Evolutionary conservation across 805 yeast genomes (phyloP).

Genomic region (Diddensiella transvaalensis): DNA sequence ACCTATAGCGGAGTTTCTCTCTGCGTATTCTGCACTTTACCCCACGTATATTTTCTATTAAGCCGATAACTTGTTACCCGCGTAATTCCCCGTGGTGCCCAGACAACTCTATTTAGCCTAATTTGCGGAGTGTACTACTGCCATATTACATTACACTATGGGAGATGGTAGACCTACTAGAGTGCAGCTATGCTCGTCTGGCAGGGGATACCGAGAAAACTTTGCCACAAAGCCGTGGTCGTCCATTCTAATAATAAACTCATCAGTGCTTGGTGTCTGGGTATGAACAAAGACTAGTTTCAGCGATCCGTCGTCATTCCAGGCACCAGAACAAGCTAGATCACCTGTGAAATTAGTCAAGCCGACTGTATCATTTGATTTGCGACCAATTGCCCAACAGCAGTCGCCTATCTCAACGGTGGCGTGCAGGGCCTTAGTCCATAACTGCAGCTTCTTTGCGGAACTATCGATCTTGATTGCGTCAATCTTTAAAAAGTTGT

Average conservation of each 20-base stretch:
- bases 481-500: constrained; percentile 1
- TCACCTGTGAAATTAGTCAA: constrained; percentile 1
- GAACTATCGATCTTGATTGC: constrained; percentile 1
- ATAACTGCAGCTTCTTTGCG: not conserved
- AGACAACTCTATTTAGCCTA: no score
- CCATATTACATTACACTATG: no score
- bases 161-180: not conserved
- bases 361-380: not conserved
- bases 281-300: not conserved
- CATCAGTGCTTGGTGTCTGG: constrained; percentile 4
- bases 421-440: not conserved
- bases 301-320: constrained; percentile 4
- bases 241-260: not conserved
- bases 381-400: not conserved
- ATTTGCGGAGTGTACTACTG: no score
- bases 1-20: no score
- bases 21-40: no score
- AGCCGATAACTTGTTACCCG: no score
- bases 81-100: no score
- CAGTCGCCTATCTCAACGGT: constrained; percentile 2
- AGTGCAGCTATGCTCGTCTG: not conserved
- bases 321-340: constrained; percentile 7
- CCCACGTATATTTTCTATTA: no score
- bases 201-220: not conserved
- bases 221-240: not conserved